phyloP scores from a whole-genome alignment of 139 green algal species.

The Coccomyxa sp. region DNA sequence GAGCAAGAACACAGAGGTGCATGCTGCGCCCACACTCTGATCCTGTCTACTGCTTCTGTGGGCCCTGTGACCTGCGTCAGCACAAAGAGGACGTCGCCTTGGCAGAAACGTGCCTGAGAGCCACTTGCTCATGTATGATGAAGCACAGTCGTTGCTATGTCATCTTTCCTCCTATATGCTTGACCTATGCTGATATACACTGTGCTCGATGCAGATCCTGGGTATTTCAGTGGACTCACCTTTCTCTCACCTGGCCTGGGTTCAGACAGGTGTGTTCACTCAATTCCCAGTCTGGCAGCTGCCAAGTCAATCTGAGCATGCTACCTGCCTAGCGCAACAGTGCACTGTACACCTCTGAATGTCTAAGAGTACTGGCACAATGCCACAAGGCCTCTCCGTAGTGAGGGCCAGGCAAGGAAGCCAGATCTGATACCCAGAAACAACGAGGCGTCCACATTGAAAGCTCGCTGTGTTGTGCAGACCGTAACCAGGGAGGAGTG shows the following conservation, averaged over 20 bases:
- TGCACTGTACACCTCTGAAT: no score
- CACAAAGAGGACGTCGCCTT: not conserved
- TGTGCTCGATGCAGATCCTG: constrained; percentile 64
- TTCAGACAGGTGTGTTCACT: constrained; percentile 70
- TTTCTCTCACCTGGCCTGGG: constrained; percentile 98
- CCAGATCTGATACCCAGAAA: no score
- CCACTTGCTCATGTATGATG: not conserved
- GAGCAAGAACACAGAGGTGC: constrained; percentile 80
- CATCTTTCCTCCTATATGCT: no score
- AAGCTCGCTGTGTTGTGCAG: constrained; percentile 25
- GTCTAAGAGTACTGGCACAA: no score
- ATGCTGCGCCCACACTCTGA: no score
- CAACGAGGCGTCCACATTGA: no score
- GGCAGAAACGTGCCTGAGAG: not conserved
- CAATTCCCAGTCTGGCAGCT: not conserved
- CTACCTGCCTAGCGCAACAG: no score
- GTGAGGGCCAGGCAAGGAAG: no score
- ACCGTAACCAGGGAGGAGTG: constrained; percentile 82
- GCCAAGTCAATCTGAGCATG: no score
- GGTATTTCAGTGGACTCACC: constrained; percentile 90
- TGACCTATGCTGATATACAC: no score
- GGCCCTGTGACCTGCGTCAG: not conserved
- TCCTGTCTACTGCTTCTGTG: not conserved
- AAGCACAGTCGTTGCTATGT: no score
- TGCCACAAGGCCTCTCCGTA: no score